These are phyloP conservation scores for Penicillium sp. DNA, from an alignment of 2,329 filamentous ascomycete genomes.

Conservation along the genomic window DNA sequence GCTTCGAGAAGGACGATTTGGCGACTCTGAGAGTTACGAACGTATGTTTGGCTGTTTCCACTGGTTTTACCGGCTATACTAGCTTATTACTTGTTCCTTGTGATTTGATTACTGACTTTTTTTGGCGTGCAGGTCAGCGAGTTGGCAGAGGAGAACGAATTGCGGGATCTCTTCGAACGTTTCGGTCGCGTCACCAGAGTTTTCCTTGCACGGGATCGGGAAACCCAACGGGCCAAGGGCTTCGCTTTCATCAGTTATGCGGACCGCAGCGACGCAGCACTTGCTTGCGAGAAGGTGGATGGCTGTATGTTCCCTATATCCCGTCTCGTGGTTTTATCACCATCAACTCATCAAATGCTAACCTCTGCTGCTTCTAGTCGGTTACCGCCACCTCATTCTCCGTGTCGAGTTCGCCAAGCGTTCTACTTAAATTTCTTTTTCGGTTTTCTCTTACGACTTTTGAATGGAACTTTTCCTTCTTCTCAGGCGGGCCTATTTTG, in stretches of 20 bases:
- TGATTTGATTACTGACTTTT: slow-evolving; percentile 9
- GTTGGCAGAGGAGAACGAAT: slow-evolving; percentile 91
- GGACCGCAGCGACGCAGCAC: slow-evolving; percentile 82
- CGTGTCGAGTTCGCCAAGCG: slow-evolving; percentile 53
- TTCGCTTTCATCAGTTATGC: slow-evolving; percentile 98
- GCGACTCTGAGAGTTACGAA: slow-evolving; percentile 97
- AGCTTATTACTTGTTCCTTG: neutral
- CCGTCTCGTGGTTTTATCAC: slow-evolving; percentile 2
- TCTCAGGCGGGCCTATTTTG: slow-evolving; percentile 32
- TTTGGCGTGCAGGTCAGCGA: slow-evolving; percentile 69
- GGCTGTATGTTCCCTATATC: slow-evolving; percentile 58
- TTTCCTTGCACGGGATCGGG: slow-evolving; percentile 95
- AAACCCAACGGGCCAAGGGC: slow-evolving; percentile 93
- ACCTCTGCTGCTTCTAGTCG: slow-evolving; percentile 38
- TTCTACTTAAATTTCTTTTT: slow-evolving; percentile 34
- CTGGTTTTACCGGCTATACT: neutral
- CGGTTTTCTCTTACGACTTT: slow-evolving; percentile 30
- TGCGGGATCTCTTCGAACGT: slow-evolving; percentile 96
- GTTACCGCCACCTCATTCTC: slow-evolving; percentile 52
- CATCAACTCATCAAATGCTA: slow-evolving; percentile 17
- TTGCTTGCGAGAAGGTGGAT: slow-evolving; percentile 96
- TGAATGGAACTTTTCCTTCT: slow-evolving; percentile 28
- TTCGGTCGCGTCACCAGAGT: slow-evolving; percentile 96
- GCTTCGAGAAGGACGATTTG: slow-evolving; percentile 94
- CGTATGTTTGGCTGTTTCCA: slow-evolving; percentile 55